A percentile compares a stretch with the other conserved stretches of the same genome.
These are phyloP conservation scores for Rhizophagus sp. DNA, from an alignment of 192 early-diverging fungal species.

Conservation along the genomic window DNA sequence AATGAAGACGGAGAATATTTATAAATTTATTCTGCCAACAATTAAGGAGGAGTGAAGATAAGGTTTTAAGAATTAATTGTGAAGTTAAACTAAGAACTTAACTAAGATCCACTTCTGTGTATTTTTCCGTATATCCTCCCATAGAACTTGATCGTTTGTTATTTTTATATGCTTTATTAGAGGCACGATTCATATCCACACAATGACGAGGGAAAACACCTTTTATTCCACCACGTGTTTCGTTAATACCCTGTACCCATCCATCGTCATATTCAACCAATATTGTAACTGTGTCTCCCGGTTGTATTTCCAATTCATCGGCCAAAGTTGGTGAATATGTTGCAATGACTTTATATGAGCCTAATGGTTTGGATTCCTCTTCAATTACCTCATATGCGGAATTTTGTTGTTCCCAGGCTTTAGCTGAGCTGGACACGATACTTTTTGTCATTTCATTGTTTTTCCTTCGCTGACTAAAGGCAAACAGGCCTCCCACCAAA, in stretches of 20 bases:
- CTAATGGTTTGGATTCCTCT: slow-evolving; percentile 38
- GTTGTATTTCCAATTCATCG: slow-evolving; percentile 58
- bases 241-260: slow-evolving; percentile 58
- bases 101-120: slow-evolving; percentile 1
- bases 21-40: not conserved
- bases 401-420: slow-evolving; percentile 45
- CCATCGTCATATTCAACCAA: slow-evolving; percentile 60
- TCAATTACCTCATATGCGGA: slow-evolving; percentile 35
- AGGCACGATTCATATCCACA: slow-evolving; percentile 38
- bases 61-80: not conserved
- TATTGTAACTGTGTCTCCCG: slow-evolving; percentile 54
- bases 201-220: slow-evolving; percentile 62
- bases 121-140: not conserved
- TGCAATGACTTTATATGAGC: slow-evolving; percentile 45
- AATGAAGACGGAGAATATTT: not conserved
- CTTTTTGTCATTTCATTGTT: slow-evolving; percentile 36
- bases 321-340: slow-evolving; percentile 51
- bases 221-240: slow-evolving; percentile 43
- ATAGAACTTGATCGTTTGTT: slow-evolving; percentile 24
- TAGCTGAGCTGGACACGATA: slow-evolving; percentile 35
- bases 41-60: not conserved
- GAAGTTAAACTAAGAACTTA: not conserved
- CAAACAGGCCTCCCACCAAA: slow-evolving; percentile 34
- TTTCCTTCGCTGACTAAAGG: slow-evolving; percentile 36
- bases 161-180: no score